These are phyloP conservation scores for Pythium volutum DNA, from an alignment of 352 stramenopile genomes.

Conservation along the genomic window DNA sequence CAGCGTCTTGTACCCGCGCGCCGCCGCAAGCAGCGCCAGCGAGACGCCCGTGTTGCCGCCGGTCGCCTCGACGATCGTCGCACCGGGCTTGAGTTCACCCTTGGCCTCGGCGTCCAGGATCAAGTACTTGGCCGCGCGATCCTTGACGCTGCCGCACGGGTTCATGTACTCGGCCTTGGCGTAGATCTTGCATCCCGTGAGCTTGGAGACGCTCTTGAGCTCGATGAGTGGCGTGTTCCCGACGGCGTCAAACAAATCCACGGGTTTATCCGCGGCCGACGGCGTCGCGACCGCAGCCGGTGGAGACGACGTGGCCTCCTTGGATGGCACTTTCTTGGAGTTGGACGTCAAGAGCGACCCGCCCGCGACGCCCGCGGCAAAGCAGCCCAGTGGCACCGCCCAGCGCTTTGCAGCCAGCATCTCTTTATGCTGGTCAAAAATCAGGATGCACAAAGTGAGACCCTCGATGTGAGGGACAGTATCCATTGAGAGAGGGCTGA, in stretches of 20 bases:
- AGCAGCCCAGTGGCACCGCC: slow-evolving; percentile 24
- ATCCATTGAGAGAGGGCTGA: background rate
- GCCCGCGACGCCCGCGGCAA: slow-evolving; percentile 23
- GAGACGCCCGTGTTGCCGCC: slow-evolving; percentile 92
- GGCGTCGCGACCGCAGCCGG: background rate
- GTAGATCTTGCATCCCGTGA: slow-evolving; percentile 75
- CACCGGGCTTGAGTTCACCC: slow-evolving; percentile 71
- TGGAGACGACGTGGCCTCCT: background rate
- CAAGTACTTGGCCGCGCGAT: slow-evolving; percentile 91
- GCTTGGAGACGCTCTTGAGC: slow-evolving; percentile 56
- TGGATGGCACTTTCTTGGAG: background rate
- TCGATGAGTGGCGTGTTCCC: slow-evolving; percentile 77
- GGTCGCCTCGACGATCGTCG: slow-evolving; percentile 78
- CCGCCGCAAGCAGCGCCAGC: slow-evolving; percentile 84
- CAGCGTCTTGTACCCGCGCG: slow-evolving; percentile 80
- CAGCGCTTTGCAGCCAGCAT: slow-evolving; percentile 22
- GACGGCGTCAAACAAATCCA: slow-evolving; percentile 62
- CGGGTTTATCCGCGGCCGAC: slow-evolving; percentile 29
- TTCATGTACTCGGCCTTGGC: slow-evolving; percentile 88
- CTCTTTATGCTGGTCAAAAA: too few species aligned
- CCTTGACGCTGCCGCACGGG: slow-evolving; percentile 93
- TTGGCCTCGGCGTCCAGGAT: slow-evolving; percentile 89
- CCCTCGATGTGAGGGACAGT: background rate
- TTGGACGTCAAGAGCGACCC: slow-evolving; percentile 19
- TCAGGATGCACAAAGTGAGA: too few species aligned